phyloP scores from a whole-genome alignment of 23 red algal genomes.

The Gracilariopsis chorda region DNA sequence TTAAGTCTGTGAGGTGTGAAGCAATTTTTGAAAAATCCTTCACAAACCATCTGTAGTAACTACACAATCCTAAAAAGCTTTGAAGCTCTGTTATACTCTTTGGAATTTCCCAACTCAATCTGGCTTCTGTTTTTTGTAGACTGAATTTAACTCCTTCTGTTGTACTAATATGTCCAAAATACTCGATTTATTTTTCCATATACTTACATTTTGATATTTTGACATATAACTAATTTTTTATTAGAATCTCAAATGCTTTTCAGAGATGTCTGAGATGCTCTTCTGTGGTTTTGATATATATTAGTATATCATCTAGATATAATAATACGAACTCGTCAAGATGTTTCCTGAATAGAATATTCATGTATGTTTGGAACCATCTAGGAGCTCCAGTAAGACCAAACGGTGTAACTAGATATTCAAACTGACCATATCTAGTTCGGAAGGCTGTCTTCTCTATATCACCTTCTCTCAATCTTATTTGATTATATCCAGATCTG shows the following conservation, averaged over 20 bases:
- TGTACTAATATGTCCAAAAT: neutral
- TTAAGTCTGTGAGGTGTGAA: too few species aligned
- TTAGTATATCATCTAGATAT: slow-evolving; percentile 34
- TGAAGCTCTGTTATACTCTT: too few species aligned
- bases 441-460: slow-evolving; percentile 8
- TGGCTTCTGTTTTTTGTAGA: too few species aligned
- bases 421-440: slow-evolving; percentile 15
- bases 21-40: too few species aligned
- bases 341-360: neutral
- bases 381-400: slow-evolving; percentile 13
- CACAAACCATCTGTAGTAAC: too few species aligned
- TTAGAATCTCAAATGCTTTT: neutral
- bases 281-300: slow-evolving; percentile 9
- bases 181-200: neutral
- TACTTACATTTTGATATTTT: neutral
- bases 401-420: neutral
- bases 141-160: neutral
- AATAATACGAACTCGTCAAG: neutral
- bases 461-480: neutral
- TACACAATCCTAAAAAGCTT: too few species aligned
- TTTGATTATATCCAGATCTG: slow-evolving; percentile 28
- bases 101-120: too few species aligned
- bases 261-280: neutral
- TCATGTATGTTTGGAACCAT: neutral
- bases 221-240: slow-evolving; percentile 10